Base-by-base conservation (phyloP, 768 basidiomycete species). In the Boletus tomentosulus region DNA sequence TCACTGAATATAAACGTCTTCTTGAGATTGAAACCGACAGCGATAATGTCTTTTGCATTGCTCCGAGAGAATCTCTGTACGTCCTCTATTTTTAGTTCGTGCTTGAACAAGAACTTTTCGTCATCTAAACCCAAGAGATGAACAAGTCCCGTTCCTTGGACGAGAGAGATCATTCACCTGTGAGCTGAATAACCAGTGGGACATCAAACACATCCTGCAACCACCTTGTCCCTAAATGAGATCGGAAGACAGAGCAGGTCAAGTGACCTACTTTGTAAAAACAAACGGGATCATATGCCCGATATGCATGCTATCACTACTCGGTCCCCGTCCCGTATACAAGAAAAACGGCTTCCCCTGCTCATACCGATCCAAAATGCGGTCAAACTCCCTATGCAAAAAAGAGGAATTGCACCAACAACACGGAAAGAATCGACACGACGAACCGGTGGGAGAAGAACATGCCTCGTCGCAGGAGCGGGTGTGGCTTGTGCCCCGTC, bases 71-170 rank as follows among this genome's bases (percentile, higher is more conserved):
- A 98, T 24, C 76, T 75, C 65, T 84, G 83, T 22, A 89, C 89
- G 67, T 98, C 87, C 59, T 98, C 92, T 34, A 90, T 79, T 68
- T 92, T 95, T 55, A 97, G 82, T 59, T 89, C 89, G 51, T 93
- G 90, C 71, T 98, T 96, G 81, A 99, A 97, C 45, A 99, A 72
- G 77, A 98, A 99, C 70, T 99, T 99, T 69, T 99, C 97, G 70
- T 99, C 97, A 65, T 99, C 97, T 92, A 61, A 38, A 7, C 11
- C 34, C n/a, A 11, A 22, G 0, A 22, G 35, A 16, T 38, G 19
- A 46, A 9, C 15, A 19, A 50, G 41, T 16, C 11, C 12, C 8
- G 16, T 35, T 56, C 22, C 39, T 10, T 13, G 35, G 25, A 19
- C 15, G n/a, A n/a, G n/a, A 42, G 22, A 16, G 27, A 31, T 48